A percentile compares a stretch with the other conserved stretches of the same genome.
These are phyloP conservation scores for Zygnema cylindricum DNA, from an alignment of 139 green algal genomes.

Conservation along the genomic window DNA sequence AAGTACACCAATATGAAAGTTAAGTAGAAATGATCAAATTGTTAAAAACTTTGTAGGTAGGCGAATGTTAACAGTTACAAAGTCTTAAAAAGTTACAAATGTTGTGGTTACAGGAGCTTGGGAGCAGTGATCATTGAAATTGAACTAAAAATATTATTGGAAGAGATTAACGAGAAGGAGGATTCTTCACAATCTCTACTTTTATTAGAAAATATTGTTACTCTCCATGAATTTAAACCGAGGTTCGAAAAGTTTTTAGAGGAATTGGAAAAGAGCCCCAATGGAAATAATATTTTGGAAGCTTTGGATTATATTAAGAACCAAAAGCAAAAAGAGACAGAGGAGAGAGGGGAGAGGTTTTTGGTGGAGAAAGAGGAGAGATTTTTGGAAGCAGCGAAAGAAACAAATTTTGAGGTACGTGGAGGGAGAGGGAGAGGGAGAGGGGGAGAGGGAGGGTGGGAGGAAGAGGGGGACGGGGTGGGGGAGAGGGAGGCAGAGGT, in stretches of 20 bases:
- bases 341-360: not conserved
- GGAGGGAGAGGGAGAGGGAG: conserved; percentile 67
- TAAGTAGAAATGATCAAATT: not conserved
- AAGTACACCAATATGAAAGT: not conserved
- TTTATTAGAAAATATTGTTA: not conserved
- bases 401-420: not conserved
- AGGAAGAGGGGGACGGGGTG: not conserved
- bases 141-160: not conserved
- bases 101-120: not conserved
- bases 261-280: not conserved
- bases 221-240: not conserved
- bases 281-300: not conserved
- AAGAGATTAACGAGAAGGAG: not conserved
- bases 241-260: not conserved
- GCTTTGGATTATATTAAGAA: too few species aligned
- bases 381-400: not conserved
- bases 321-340: not conserved
- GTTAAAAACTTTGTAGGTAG: not conserved
- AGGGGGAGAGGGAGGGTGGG: conserved; percentile 21
- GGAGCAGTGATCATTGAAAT: not conserved
- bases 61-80: not conserved
- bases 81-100: not conserved
- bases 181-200: too few species aligned
- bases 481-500: not conserved
- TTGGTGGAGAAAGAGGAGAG: not conserved